phyloP scores from a whole-genome alignment of 345 rosid genomes.

The Melaleuca alternifolia region DNA sequence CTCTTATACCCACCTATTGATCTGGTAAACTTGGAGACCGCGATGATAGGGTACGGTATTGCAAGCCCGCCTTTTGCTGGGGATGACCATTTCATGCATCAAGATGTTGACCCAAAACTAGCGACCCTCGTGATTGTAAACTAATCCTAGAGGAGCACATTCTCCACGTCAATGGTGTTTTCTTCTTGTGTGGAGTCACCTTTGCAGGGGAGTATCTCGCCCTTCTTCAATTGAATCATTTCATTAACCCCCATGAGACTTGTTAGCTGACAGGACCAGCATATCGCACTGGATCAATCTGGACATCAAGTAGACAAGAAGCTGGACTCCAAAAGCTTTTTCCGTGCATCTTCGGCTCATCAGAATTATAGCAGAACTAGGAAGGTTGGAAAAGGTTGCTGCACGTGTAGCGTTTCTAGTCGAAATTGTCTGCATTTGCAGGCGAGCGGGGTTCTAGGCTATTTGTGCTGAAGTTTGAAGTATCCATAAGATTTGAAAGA shows the following conservation, averaged over 20 bases:
- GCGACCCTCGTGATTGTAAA: too few species aligned
- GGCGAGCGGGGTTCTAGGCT: accelerated
- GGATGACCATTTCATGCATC: background rate
- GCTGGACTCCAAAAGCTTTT: background rate
- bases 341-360: background rate
- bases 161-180: too few species aligned
- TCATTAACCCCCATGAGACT: background rate
- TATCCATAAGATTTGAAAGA: background rate
- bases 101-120: background rate
- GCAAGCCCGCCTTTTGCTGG: background rate
- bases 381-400: background rate
- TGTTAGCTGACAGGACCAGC: background rate
- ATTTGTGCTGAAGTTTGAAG: background rate
- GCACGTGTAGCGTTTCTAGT: background rate
- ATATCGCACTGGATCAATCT: background rate
- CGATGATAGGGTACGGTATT: background rate
- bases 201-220: background rate
- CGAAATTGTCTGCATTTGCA: background rate
- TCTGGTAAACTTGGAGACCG: background rate
- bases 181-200: background rate
- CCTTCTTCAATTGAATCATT: background rate
- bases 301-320: background rate
- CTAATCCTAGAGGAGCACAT: too few species aligned
- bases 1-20: background rate
- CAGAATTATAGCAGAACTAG: background rate